Base-by-base conservation (phyloP, 768 basidiomycete genomes). In the Nevesoporus exiguus region DNA sequence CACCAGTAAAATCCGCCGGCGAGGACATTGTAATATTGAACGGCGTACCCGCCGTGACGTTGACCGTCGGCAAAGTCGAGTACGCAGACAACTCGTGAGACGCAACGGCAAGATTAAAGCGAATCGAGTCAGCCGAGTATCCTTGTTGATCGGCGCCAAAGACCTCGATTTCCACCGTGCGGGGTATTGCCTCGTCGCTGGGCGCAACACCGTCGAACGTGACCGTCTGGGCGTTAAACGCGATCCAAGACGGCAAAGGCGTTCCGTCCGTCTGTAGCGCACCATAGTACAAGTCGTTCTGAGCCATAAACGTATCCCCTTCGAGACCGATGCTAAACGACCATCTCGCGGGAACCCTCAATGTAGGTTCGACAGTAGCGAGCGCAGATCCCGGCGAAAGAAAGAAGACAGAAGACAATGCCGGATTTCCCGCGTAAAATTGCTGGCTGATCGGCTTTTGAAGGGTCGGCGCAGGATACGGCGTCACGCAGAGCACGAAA, bases 301-400 rank as follows among this genome's bases (percentile, higher is more conserved):
- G 53, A 29, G 79, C 73, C 2, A 65, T 54, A 68, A 84, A 86
- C 2, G 89, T 93, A 33, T 79, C 73, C 55, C 80, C 75, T 47
- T 84, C 72, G 61, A 97, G 82, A 14, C 94, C 95, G 54, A 98
- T 80, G 62, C 90, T 92, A 73, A 96, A 98, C 0, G 90, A 90
- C 93, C 93, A 96, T 42, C 74, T 70, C 7, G 81, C 81, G 1
- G 92, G 93, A 10, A 96, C 81, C 47, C 93, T 77, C 51, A 97
- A 66, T 46, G 78, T 74, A 51, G 85, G 85, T 46, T 71, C 74
- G 43, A 69, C 61, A 15, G 74, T 76, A 27, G 66, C 63, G 29
- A 91, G 72, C 14, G 84, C 81, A 21, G 88, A 87, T 41, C 76
- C 73, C 3, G 77, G 69, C n/a, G 81, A 73, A 37, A 91, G 71